Evolutionary conservation across 2,329 filamentous ascomycete genomes (phyloP).

Genomic region (Erysiphe pulchra): DNA sequence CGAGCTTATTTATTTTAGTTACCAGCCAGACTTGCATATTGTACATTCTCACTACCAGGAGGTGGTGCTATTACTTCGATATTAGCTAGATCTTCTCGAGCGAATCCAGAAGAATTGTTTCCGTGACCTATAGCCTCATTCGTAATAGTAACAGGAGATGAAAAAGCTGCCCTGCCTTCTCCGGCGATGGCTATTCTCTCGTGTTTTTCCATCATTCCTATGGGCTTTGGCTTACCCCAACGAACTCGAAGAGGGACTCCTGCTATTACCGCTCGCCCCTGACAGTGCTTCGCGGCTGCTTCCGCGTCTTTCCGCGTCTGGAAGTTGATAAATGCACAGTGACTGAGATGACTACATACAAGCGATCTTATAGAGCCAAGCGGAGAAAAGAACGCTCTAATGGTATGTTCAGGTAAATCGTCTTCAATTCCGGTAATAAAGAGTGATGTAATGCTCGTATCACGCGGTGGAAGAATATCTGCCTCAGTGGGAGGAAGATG

Average conservation of each 20-base stretch:
- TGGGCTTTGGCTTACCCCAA: conserved; percentile 78
- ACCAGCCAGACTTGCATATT: not conserved
- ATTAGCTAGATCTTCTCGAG: not conserved
- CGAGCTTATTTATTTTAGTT: not conserved
- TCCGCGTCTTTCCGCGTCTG: conserved; percentile 66
- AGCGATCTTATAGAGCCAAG: conserved; percentile 81
- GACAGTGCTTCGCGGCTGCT: conserved; percentile 56
- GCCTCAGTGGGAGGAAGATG: conserved; percentile 57
- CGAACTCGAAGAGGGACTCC: conserved; percentile 75
- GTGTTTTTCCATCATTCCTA: conserved; percentile 78
- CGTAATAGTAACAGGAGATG: conserved; percentile 17
- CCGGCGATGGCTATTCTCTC: conserved; percentile 57
- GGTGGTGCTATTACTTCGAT: not conserved
- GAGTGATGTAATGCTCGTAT: conserved; percentile 70
- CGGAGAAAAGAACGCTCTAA: conserved; percentile 70
- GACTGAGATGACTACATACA: conserved; percentile 88
- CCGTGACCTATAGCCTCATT: conserved; percentile 8
- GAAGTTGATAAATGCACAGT: conserved; percentile 93
- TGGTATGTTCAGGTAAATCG: conserved; percentile 74
- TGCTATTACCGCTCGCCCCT: conserved; percentile 70
- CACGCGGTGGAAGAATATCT: conserved; percentile 65
- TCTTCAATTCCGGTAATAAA: conserved; percentile 93
- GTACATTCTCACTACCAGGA: not conserved
- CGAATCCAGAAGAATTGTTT: not conserved
- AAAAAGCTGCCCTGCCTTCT: conserved; percentile 41